A percentile compares a stretch with the other conserved stretches of the same genome.
Conservation (phyloP, 106 monocot species). For the Dendrobium chrysotoxum region DNA sequence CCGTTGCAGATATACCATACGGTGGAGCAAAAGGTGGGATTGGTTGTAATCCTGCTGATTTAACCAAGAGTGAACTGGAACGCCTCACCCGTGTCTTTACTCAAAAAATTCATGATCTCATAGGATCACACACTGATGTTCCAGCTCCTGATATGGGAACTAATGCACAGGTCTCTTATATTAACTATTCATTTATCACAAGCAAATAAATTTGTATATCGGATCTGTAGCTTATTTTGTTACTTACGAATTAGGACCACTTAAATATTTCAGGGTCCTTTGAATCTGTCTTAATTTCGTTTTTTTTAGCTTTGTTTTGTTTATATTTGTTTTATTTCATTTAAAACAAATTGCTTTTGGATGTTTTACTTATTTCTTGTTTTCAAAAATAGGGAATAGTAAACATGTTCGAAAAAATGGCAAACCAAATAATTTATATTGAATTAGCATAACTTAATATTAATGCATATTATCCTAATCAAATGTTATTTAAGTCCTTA, state of each 20-base stretch:
- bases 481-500: neutral
- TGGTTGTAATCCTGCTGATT: conserved; percentile 66
- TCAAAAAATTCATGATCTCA: conserved; percentile 89
- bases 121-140: conserved; percentile 78
- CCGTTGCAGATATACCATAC: conserved; percentile 83
- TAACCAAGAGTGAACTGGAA: conserved; percentile 77
- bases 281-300: neutral
- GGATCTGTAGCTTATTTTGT: neutral
- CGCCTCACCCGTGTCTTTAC: conserved; percentile 87
- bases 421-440: neutral
- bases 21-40: conserved; percentile 97
- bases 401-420: neutral
- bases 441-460: neutral
- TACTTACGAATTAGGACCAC: no score
- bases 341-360: neutral
- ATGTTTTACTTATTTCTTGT: neutral
- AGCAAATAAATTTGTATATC: neutral
- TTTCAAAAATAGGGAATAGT: neutral
- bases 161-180: conserved; percentile 64
- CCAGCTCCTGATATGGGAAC: conserved; percentile 99
- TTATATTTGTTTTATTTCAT: neutral
- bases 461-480: neutral
- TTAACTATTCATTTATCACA: neutral
- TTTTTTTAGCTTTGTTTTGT: conserved; percentile 4
- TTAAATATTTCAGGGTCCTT: neutral